Percentiles rank a stretch among this genome's conserved stretches.
Evolutionary conservation across 208 protist species (phyloP).

Genomic region (Trypanosoma avium): DNA sequence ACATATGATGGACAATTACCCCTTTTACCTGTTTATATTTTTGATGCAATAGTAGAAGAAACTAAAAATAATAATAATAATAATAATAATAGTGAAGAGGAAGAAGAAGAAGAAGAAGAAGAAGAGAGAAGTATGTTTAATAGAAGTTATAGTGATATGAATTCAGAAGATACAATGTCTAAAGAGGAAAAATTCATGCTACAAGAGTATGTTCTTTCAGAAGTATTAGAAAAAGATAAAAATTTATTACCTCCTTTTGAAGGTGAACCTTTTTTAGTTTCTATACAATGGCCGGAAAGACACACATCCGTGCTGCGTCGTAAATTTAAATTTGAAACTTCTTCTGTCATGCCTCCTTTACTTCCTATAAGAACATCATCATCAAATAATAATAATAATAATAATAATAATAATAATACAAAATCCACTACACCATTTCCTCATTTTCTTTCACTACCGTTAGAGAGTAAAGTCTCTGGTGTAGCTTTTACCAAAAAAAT

Average conservation of each 20-base stretch:
- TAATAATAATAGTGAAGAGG: too few relatives aligned
- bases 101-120: too few relatives aligned
- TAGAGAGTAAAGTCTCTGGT: background rate
- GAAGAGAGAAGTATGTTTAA: too few relatives aligned
- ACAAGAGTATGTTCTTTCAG: constrained; percentile 68
- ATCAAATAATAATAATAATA: too few relatives aligned
- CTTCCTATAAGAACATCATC: background rate
- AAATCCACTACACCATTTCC: background rate
- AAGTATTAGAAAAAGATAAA: constrained; percentile 58
- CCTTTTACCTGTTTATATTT: constrained; percentile 12
- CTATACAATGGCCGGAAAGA: constrained; percentile 60
- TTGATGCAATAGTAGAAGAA: constrained; percentile 10
- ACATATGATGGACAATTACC: background rate
- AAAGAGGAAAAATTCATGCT: constrained; percentile 41
- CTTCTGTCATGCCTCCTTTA: background rate
- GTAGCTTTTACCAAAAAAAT: background rate
- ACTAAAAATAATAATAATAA: too few relatives aligned
- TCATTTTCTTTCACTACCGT: background rate
- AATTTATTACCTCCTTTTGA: constrained; percentile 50
- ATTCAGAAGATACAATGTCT: background rate
- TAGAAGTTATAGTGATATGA: background rate
- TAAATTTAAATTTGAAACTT: constrained; percentile 13
- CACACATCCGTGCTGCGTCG: constrained; percentile 57
- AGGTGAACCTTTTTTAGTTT: constrained; percentile 66
- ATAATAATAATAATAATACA: too few relatives aligned